Percentiles rank a stretch among this genome's conserved stretches.
phyloP scores from a whole-genome alignment of 768 basidiomycete species.

The Lactifluus pinguis region DNA sequence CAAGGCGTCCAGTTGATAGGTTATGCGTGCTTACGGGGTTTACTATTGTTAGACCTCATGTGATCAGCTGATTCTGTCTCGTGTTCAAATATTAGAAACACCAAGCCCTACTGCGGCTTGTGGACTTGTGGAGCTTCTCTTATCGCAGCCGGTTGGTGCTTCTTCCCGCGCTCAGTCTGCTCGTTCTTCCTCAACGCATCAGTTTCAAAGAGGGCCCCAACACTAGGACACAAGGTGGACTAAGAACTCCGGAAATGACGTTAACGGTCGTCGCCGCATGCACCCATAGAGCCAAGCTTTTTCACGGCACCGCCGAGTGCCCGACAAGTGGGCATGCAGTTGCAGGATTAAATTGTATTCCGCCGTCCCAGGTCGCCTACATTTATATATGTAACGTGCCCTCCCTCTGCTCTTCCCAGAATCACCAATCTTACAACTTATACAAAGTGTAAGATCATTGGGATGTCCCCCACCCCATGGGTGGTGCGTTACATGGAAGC shows the following conservation, averaged over 20 bases:
- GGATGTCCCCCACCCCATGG: background rate
- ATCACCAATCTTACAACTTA: background rate
- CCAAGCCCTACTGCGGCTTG: background rate
- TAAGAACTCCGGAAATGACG: background rate
- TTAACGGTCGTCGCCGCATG: background rate
- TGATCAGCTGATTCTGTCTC: slow-evolving; percentile 9
- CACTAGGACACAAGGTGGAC: background rate
- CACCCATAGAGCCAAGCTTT: background rate
- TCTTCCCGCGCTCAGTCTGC: background rate
- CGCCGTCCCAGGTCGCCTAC: background rate
- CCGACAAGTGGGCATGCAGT: background rate
- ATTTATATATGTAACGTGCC: background rate
- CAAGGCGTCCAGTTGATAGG: slow-evolving; percentile 1
- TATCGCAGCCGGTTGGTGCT: background rate
- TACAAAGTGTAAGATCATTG: background rate
- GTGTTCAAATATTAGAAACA: background rate
- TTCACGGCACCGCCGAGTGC: background rate
- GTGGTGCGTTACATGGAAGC: no score
- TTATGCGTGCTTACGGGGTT: background rate
- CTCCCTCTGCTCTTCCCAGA: no score
- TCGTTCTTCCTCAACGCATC: background rate
- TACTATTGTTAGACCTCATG: background rate
- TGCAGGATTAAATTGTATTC: background rate
- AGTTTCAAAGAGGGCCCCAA: slow-evolving; percentile 1
- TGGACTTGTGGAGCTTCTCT: slow-evolving; percentile 3